Percentiles rank a stretch among this genome's conserved stretches.
Conservation (phyloP, 352 stramenopile species). For the Phytophthora sojae region DNA sequence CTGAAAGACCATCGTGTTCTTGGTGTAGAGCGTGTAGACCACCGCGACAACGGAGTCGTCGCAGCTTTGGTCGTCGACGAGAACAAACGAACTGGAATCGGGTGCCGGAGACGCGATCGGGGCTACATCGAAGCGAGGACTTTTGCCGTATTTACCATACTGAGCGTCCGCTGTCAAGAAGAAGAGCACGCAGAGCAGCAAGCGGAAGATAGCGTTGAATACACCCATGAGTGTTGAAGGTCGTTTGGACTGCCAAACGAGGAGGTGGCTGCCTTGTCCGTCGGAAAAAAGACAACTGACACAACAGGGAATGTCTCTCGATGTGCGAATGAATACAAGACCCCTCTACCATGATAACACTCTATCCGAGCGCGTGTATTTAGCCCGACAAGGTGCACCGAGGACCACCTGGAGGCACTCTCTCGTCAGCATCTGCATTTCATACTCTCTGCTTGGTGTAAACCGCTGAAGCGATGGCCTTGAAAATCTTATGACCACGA, state of each 20-base stretch:
- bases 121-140: constrained; percentile 24
- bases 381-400: not conserved
- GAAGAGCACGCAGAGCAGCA: constrained; percentile 13
- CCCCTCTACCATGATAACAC: not conserved
- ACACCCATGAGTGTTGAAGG: constrained; percentile 8
- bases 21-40: constrained; percentile 50
- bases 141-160: constrained; percentile 12
- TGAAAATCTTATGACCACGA: not conserved
- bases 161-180: constrained; percentile 7
- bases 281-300: constrained; percentile 22
- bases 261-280: not conserved
- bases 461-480: not conserved
- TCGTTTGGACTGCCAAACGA: constrained; percentile 1
- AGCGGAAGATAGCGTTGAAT: not conserved
- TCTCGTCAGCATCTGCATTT: constrained; percentile 13
- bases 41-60: constrained; percentile 42
- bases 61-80: constrained; percentile 45
- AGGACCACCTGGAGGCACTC: constrained; percentile 4
- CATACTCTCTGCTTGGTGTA: constrained; percentile 1
- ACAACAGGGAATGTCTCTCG: not conserved
- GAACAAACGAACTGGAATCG: constrained; percentile 46
- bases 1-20: constrained; percentile 59
- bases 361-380: not conserved
- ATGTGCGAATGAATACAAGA: not conserved
- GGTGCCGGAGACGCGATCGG: constrained; percentile 40